Conservation (phyloP, 2,329 filamentous ascomycete genomes). For the Tolypocladium pustulatum region DNA sequence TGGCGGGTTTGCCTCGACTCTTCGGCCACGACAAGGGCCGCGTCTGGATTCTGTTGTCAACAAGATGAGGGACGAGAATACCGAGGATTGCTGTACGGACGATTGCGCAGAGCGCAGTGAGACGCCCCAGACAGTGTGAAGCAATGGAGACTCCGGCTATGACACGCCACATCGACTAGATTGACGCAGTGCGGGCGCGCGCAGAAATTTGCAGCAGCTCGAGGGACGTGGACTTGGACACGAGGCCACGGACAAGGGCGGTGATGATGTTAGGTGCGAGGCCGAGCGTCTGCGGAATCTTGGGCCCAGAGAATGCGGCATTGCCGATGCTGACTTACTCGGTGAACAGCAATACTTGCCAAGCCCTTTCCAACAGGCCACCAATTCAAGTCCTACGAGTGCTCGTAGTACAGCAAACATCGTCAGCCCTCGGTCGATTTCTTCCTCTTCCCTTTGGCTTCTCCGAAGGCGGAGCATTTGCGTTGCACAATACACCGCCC, state of each 20-base stretch:
- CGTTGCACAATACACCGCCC: neutral
- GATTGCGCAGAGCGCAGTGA: conserved; percentile 60
- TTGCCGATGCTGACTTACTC: conserved; percentile 24
- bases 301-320: conserved; percentile 53
- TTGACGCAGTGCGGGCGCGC: conserved; percentile 57
- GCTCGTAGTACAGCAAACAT: no score
- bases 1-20: no score
- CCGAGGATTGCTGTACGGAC: conserved; percentile 55
- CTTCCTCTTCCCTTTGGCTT: neutral
- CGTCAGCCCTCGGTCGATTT: no score
- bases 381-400: neutral
- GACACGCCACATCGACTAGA: conserved; percentile 57
- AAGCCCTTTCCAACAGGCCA: neutral
- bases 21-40: conserved; percentile 34
- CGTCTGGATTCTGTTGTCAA: conserved; percentile 36
- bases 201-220: conserved; percentile 55
- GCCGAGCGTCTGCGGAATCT: conserved; percentile 57
- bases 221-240: conserved; percentile 50
- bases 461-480: neutral
- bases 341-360: conserved; percentile 17
- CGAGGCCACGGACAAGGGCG: conserved; percentile 52
- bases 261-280: conserved; percentile 58
- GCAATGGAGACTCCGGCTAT: conserved; percentile 23
- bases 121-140: conserved; percentile 25
- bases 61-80: neutral